Base-by-base conservation (phyloP, 805 yeast species). In the Nematodospora valgi region DNA sequence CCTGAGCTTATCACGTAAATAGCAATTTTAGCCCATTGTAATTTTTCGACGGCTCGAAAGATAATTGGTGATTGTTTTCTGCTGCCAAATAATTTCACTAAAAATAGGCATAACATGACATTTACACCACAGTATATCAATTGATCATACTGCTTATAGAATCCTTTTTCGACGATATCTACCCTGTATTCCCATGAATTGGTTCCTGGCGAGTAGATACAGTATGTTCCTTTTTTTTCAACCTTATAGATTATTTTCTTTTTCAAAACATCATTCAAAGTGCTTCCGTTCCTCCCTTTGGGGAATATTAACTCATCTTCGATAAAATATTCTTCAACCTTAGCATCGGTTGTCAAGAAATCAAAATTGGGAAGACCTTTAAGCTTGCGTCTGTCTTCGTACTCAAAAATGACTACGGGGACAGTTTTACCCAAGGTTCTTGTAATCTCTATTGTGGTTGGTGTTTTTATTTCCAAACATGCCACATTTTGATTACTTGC, bases 341-440 rank as follows among this genome's bases (percentile, higher is more conserved):
- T 34, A n/a, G 7, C 3, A 23, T 20, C 26, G 5, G 27, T 8
- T 5, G 20, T 13, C 5, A 34, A 18, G 16, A 9, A 34, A 16
- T 34, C 31, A 15, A 34, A 34, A 19, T 34, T 34, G 4, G 37
- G 37, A 9, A 34, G 13, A 16, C 8, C 9, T 4, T 23, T 15
- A 3, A 14, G 9, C 11, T 32, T 13, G n/a, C n/a, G n/a, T 17
- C 29, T 13, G 7, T 26, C 29, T 4, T 29, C 31, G 26, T 34
- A 34, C 5, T 34, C n/a, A 14, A 26, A 34, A 5, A 34, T 17
- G 11, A 34, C 6, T 2, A 34, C 13, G 12, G 32, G 37, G 9
- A 11, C n/a, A 9, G 17, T 4, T 5, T 32, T 23, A n/a, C 32
- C 37, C 11, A 27, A 8, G 4, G 30, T 26, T 12, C 9, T 19